Evolutionary conservation across 495 filamentous ascomycete genomes (phyloP), one percentile per base, ranked within the genome.

Genomic region (Aspergillus heteromorphus): DNA sequence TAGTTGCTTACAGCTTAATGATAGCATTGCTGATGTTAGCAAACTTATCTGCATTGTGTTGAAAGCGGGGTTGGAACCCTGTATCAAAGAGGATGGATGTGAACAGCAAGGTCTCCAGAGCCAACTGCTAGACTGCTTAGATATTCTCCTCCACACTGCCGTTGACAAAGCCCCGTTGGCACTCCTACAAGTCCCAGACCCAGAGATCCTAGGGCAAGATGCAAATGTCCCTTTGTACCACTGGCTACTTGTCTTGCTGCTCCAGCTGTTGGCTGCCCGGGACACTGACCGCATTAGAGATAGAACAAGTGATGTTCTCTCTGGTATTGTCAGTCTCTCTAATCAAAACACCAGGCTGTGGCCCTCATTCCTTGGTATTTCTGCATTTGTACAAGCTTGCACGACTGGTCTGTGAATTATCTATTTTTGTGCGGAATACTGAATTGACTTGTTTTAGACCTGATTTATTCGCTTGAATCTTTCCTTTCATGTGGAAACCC

Each of bases 11-110:
- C 73, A 54, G 64, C 75, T 77, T 6, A 82, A 86, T 54, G 83
- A 88, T 49, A 83, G 85, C 55, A 68, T 88, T 45, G 79, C 83
- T 7, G 81, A 91, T 65, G 89, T 92, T 57, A 84, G 88, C 65
- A 86, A 88, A 69, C 78, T 97, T 20, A 85, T 97, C 30, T 86
- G 84, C 58, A 86, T 96, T 55, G 86, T 95, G 58, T 79, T 88
- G 47, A 83, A 88, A 61, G 89, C 89, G 41, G 87, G 92, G 18
- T 69, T 98, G 2, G 88, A 88, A 51, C 74, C 75, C 31, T 75
- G 86, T 36, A 57, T 66, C 18, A 73, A 76, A 55, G 77, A 87
- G 58, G 80, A 87, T 43, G 50, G 25, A 20, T 45, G 48, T 55
- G 80, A 84, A 17, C 87, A 88, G 60, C 73, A 57, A 17, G 68